Base-by-base conservation (phyloP, 2,329 filamentous ascomycete genomes). In the Curvularia eragrostidis region DNA sequence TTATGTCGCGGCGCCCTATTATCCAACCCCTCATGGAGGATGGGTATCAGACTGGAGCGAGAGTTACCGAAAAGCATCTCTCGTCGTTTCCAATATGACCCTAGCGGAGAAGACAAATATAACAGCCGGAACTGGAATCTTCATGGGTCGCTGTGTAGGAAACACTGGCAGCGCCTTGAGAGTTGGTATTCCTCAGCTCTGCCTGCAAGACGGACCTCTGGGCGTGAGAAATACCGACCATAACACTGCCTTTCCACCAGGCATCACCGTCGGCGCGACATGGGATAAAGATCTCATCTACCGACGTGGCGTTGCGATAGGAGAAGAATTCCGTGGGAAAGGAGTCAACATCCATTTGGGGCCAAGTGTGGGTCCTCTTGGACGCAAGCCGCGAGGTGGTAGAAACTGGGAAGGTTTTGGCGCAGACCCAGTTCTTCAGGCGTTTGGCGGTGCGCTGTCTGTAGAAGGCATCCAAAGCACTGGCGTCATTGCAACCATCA, bases 51-150 rank as follows among this genome's bases (percentile, higher is more conserved):
- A 85, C 56, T 94, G 91, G 91, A 79, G 80, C 21, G 84, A 84
- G 18, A 89, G 89, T 65, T 94, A 93, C 70, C 78, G 78, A 51
- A 91, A 90, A 68, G 91, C 91, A 1, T 82, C 87, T 56, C 75
- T 80, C 3, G 75, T 93, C 13, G 90, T 94, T 15, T 84, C 86
- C 52, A 84, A 86, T 47, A 91, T 94, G 90, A 93, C 90, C 0
- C 76, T 94, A 54, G 90, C 89, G 1, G 91, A 93, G 73, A 94
- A 93, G 78, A 88, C 89, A 3, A 93, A 93, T 70, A 82, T 93
- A 50, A 92, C 89, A 0, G 85, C 85, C 1, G 90, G 90, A 3
- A 88, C 84, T 1, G 90, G 90, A 1, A 83, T 88, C 41, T 89
- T 82, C 62, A 93, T 92, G 90, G 89, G 81, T 30, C 63, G 72